Percentiles rank a stretch among this genome's conserved stretches.
phyloP scores from a whole-genome alignment of 2,329 filamentous ascomycete species.

The Shiraia sp. region DNA sequence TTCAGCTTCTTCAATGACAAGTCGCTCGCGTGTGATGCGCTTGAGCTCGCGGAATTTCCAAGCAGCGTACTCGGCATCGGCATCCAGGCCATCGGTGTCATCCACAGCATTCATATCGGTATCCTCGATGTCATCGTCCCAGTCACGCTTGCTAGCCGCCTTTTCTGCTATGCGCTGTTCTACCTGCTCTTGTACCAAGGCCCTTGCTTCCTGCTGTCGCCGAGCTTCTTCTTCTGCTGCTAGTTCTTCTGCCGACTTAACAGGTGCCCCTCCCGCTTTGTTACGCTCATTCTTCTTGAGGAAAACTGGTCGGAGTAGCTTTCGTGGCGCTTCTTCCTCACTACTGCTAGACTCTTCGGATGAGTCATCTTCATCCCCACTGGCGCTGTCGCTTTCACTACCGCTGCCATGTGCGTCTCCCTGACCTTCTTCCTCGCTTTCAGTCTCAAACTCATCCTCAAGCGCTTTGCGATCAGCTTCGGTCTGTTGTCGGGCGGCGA shows the following conservation, averaged over 20 bases:
- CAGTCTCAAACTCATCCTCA: conserved; percentile 64
- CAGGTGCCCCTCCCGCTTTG: conserved; percentile 30
- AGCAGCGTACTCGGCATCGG: conserved; percentile 83
- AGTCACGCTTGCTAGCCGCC: conserved; percentile 77
- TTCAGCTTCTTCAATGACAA: conserved; percentile 82
- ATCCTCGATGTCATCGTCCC: conserved; percentile 72
- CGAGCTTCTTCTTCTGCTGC: conserved; percentile 58
- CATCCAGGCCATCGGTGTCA: conserved; percentile 84
- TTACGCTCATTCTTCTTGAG: conserved; percentile 66
- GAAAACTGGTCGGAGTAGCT: conserved; percentile 68
- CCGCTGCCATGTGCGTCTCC: conserved; percentile 13
- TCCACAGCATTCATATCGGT: conserved; percentile 77
- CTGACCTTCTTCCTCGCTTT: conserved; percentile 44
- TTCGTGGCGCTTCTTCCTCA: conserved; percentile 61
- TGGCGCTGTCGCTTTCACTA: conserved; percentile 20
- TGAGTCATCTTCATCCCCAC: conserved; percentile 31
- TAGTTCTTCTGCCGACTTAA: conserved; percentile 45
- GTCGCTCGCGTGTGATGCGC: conserved; percentile 83
- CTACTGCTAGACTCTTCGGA: conserved; percentile 59
- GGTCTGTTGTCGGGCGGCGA: conserved; percentile 45
- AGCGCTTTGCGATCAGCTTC: conserved; percentile 40
- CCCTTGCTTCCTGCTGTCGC: conserved; percentile 73
- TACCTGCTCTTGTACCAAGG: conserved; percentile 85
- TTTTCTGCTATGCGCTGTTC: conserved; percentile 77
- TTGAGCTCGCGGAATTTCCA: conserved; percentile 94